These are phyloP conservation scores for Vitis hybrid DNA, from an alignment of 177 flowering plant species.

Conservation along the genomic window DNA sequence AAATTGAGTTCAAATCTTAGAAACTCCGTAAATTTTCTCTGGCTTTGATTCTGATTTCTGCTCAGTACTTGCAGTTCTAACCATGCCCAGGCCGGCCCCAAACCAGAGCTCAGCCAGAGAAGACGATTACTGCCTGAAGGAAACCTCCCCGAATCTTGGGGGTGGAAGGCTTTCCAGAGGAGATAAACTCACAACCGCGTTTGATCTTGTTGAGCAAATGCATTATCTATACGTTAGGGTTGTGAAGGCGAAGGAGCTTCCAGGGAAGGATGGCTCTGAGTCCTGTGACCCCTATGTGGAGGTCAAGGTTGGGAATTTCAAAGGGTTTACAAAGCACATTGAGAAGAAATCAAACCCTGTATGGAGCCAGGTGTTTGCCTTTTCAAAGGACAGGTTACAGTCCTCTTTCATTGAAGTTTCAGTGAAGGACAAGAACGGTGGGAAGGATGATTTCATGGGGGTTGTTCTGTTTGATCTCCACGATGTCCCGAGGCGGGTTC, in stretches of 20 bases:
- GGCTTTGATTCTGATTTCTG: too few species aligned
- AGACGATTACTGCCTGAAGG: too few species aligned
- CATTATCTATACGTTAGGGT: background rate
- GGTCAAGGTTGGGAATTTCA: conserved; percentile 3
- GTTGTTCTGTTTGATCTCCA: background rate
- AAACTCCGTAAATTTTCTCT: too few species aligned
- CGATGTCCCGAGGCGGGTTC: background rate
- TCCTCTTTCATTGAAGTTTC: background rate
- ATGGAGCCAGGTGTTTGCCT: conserved; percentile 5
- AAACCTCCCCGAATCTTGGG: too few species aligned
- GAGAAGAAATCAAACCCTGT: conserved; percentile 4
- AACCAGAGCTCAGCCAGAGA: too few species aligned
- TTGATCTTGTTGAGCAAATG: conserved; percentile 9
- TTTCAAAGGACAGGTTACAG: conserved; percentile 2
- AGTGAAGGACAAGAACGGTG: background rate
- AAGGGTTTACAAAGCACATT: background rate
- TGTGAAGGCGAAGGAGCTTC: background rate
- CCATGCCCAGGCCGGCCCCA: too few species aligned
- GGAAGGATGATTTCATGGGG: background rate
- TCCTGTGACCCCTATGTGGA: conserved; percentile 4
- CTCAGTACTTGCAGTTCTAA: too few species aligned
- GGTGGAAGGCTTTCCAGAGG: too few species aligned
- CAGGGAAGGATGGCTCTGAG: background rate
- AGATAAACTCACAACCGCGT: too few species aligned
- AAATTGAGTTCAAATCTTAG: too few species aligned